phyloP scores from a whole-genome alignment of 1,284 basidiomycete genomes.

The Malassezia pachydermatis region DNA sequence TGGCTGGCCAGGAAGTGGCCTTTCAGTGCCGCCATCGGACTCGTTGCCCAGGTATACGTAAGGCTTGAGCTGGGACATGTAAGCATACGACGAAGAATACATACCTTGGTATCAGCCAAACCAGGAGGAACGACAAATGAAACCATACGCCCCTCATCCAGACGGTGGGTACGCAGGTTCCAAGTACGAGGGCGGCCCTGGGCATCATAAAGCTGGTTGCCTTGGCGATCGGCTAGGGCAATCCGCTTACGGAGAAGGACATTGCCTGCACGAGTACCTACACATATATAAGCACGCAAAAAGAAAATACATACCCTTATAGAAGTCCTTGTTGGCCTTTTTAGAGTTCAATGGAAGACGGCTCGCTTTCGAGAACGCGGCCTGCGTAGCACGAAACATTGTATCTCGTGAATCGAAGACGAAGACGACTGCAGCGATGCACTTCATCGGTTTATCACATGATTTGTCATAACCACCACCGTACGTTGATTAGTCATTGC shows the following conservation, averaged over 20 bases:
- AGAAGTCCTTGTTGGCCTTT: constrained; percentile 46
- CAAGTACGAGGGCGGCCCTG: constrained; percentile 30
- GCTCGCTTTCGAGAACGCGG: constrained; percentile 37
- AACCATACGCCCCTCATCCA: constrained; percentile 38
- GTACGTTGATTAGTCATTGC: constrained; percentile 5
- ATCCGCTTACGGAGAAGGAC: constrained; percentile 43
- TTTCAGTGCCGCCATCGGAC: constrained; percentile 27
- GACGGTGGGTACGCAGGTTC: constrained; percentile 31
- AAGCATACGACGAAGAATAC: neutral
- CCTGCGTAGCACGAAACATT: constrained; percentile 36
- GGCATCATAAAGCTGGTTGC: constrained; percentile 32
- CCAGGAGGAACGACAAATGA: constrained; percentile 44
- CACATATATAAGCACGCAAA: neutral
- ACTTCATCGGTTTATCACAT: constrained; percentile 1
- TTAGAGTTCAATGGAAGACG: constrained; percentile 45
- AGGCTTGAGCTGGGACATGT: constrained; percentile 24
- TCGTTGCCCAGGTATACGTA: constrained; percentile 33
- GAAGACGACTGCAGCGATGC: neutral
- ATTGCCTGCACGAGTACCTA: constrained; percentile 42
- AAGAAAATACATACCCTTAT: constrained; percentile 29
- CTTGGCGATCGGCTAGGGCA: constrained; percentile 31
- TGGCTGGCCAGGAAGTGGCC: constrained; percentile 29
- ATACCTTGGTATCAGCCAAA: constrained; percentile 33
- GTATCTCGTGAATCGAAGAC: neutral
- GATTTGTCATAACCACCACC: constrained; percentile 6